Evolutionary conservation across 306 rosid species (phyloP).

Genomic region (Cucumis cinereus): DNA sequence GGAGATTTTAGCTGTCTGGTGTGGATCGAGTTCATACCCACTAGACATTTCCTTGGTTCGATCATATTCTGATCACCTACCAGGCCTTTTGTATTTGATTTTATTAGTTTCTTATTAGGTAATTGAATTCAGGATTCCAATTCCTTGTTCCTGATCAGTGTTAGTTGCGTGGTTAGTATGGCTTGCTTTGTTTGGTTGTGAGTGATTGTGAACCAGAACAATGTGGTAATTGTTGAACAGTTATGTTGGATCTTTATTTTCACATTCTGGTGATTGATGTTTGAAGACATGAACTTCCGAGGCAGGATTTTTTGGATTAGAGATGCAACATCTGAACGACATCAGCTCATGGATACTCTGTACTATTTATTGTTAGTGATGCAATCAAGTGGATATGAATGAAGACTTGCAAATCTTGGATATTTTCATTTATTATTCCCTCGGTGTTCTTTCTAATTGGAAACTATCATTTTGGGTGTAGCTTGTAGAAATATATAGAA

Average conservation of each 20-base stretch:
- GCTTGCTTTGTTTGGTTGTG: not conserved
- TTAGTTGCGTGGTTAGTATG: not conserved
- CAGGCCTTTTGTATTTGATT: not conserved
- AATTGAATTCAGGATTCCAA: not conserved
- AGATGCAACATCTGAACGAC: not conserved
- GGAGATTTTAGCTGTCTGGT: not conserved
- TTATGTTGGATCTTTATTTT: not conserved
- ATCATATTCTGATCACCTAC: not conserved
- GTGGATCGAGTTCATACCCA: not conserved
- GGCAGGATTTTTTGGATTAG: not conserved
- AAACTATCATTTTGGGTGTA: not conserved
- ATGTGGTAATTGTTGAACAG: not conserved
- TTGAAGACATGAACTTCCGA: not conserved
- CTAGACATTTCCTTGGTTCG: not conserved
- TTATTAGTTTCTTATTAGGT: not conserved
- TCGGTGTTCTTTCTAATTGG: not conserved
- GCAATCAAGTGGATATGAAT: not conserved
- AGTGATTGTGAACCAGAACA: not conserved
- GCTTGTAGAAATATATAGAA: not conserved
- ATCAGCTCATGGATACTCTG: not conserved
- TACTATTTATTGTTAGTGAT: not conserved
- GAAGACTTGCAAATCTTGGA: not conserved
- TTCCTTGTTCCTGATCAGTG: not conserved
- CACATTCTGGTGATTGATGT: not conserved
- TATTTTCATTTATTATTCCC: not conserved